phyloP scores from a whole-genome alignment of 495 filamentous ascomycete genomes.

The Emericellopsis terricola region DNA sequence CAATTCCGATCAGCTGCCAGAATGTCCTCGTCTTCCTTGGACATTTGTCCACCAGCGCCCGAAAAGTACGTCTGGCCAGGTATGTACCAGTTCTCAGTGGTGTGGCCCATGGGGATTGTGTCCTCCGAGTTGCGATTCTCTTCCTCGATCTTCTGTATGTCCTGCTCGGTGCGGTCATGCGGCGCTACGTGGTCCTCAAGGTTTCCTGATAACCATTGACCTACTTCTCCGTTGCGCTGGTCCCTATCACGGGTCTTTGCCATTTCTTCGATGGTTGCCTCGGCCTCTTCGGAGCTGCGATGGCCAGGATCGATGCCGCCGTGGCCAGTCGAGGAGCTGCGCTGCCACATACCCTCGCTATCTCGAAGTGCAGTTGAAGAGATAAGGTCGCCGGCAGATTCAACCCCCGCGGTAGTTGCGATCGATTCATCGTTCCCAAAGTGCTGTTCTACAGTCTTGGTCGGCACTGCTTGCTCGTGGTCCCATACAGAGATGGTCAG shows the following conservation, averaged over 20 bases:
- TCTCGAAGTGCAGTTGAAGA: constrained; percentile 13
- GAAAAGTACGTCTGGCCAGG: constrained; percentile 29
- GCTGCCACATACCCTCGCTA: constrained; percentile 18
- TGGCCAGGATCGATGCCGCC: constrained; percentile 23
- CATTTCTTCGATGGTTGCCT: constrained; percentile 20
- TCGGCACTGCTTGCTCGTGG: constrained; percentile 11
- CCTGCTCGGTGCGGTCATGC: neutral
- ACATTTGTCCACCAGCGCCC: constrained; percentile 20
- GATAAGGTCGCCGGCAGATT: constrained; percentile 3
- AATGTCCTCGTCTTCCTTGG: constrained; percentile 21
- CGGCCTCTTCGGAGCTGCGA: constrained; percentile 16
- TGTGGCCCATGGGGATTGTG: constrained; percentile 16
- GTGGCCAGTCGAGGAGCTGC: constrained; percentile 15
- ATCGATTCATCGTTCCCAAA: constrained; percentile 8
- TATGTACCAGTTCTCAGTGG: constrained; percentile 21
- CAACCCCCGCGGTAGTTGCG: constrained; percentile 2
- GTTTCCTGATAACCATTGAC: constrained; percentile 16
- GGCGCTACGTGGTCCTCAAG: neutral
- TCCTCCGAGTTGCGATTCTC: constrained; percentile 17
- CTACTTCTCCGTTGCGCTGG: constrained; percentile 22
- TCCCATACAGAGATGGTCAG: constrained; percentile 32
- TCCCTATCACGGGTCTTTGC: constrained; percentile 12
- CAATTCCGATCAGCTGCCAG: constrained; percentile 27
- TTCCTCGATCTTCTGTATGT: constrained; percentile 1
- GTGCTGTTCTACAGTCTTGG: constrained; percentile 12